phyloP scores from a whole-genome alignment of 306 rosid species.

The Begonia loranthoides region DNA sequence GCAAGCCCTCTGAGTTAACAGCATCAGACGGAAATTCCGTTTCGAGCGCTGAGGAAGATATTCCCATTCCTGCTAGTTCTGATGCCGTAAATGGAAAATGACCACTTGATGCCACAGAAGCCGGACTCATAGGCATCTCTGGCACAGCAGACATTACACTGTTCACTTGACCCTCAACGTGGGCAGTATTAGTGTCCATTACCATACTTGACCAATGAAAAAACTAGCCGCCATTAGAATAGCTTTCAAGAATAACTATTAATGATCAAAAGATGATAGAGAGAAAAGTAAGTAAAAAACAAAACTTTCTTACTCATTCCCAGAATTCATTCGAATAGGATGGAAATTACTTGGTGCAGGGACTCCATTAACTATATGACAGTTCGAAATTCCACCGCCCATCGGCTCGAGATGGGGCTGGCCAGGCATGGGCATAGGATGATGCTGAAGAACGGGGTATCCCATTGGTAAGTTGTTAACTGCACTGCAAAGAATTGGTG shows the following conservation, averaged over 20 bases:
- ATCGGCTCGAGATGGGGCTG: conserved; percentile 74
- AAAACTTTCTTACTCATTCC: conserved; percentile 58
- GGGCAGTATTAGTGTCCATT: conserved; percentile 58
- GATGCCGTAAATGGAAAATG: conserved; percentile 96
- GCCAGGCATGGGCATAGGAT: conserved; percentile 51
- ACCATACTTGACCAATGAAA: conserved; percentile 48
- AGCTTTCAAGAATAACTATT: too few relatives aligned
- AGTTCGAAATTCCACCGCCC: conserved; percentile 57
- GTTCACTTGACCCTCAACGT: conserved; percentile 38
- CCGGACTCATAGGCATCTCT: conserved; percentile 90
- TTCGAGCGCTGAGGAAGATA: conserved; percentile 71
- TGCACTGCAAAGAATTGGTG: conserved; percentile 71
- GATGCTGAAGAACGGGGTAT: conserved; percentile 81
- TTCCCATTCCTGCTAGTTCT: conserved; percentile 93
- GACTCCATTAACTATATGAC: conserved; percentile 90
- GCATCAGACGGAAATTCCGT: conserved; percentile 89
- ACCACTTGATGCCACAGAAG: conserved; percentile 96
- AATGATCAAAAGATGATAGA: conserved; percentile 1
- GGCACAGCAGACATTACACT: conserved; percentile 59
- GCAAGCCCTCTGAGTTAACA: conserved; percentile 71
- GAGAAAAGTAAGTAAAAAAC: neutral
- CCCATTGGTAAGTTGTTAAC: conserved; percentile 95
- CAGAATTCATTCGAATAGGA: conserved; percentile 70
- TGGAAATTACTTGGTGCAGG: conserved; percentile 81
- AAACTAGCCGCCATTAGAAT: conserved; percentile 22